Percentiles rank a stretch among this genome's conserved stretches.
These are phyloP conservation scores for Stagonosporopsis chrysanthemi DNA, from an alignment of 2,329 filamentous ascomycete genomes.

Conservation along the genomic window DNA sequence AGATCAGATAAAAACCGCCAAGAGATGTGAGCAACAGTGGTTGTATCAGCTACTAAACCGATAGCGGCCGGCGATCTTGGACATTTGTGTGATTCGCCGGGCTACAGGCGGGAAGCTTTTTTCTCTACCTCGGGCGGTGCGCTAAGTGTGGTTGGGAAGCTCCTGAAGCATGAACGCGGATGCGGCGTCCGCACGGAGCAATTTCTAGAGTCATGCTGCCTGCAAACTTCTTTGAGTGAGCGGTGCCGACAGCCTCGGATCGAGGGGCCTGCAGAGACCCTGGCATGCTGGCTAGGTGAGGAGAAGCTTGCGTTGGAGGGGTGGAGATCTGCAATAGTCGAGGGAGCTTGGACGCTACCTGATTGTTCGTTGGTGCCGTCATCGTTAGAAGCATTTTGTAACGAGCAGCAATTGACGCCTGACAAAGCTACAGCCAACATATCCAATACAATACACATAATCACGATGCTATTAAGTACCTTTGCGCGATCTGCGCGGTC, in stretches of 20 bases:
- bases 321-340: slow-evolving; percentile 18
- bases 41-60: slow-evolving; percentile 29
- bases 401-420: slow-evolving; percentile 6
- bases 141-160: slow-evolving; percentile 14
- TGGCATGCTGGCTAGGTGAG: slow-evolving; percentile 1
- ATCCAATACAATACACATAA: background rate
- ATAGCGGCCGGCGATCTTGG: slow-evolving; percentile 22
- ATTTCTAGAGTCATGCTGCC: slow-evolving; percentile 5
- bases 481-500: slow-evolving; percentile 31
- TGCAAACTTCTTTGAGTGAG: background rate
- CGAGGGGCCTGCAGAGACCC: slow-evolving; percentile 8
- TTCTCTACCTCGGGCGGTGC: background rate
- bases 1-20: slow-evolving; percentile 19
- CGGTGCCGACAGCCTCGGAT: slow-evolving; percentile 7
- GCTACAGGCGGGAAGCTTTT: slow-evolving; percentile 1
- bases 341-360: slow-evolving; percentile 24
- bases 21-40: slow-evolving; percentile 14
- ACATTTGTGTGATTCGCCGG: slow-evolving; percentile 22
- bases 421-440: background rate
- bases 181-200: background rate
- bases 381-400: slow-evolving; percentile 2
- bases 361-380: slow-evolving; percentile 26
- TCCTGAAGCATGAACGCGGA: slow-evolving; percentile 4
- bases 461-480: slow-evolving; percentile 31
- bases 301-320: slow-evolving; percentile 7